These are phyloP conservation scores for Globisporangium heterothallicum DNA, from an alignment of 352 stramenopile genomes.

Conservation along the genomic window DNA sequence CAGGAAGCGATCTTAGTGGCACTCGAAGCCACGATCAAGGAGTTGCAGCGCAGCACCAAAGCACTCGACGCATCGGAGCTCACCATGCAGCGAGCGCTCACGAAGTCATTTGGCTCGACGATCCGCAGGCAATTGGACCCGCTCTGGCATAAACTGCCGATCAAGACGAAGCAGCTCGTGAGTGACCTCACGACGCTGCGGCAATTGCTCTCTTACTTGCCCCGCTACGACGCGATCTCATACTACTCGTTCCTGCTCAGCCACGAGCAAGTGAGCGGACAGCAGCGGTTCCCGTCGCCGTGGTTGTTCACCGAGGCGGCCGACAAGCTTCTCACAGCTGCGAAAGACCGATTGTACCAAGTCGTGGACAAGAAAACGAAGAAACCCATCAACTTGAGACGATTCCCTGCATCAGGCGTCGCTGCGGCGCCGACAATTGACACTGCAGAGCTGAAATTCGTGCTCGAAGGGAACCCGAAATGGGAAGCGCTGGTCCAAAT, in stretches of 20 bases:
- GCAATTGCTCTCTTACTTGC: conserved; percentile 89
- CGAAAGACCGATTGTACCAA: conserved; percentile 91
- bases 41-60: conserved; percentile 89
- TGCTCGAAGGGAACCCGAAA: conserved; percentile 92
- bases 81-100: conserved; percentile 92
- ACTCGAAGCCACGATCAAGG: conserved; percentile 91
- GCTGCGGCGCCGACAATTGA: conserved; percentile 13
- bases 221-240: conserved; percentile 94
- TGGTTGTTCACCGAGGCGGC: conserved; percentile 94
- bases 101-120: conserved; percentile 60
- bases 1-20: conserved; percentile 92
- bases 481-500: conserved; percentile 91
- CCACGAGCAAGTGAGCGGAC: conserved; percentile 85
- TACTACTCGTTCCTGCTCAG: conserved; percentile 94
- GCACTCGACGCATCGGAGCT: conserved; percentile 77
- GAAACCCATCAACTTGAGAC: conserved; percentile 29
- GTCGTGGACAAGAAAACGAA: conserved; percentile 61
- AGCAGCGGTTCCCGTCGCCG: conserved; percentile 83
- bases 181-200: conserved; percentile 67
- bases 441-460: conserved; percentile 47
- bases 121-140: conserved; percentile 92
- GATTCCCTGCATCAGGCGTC: conserved; percentile 4
- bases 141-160: conserved; percentile 94
- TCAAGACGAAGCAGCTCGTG: conserved; percentile 94
- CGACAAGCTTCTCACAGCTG: conserved; percentile 89